Evolutionary conservation across 2,329 filamentous ascomycete species (phyloP), one percentile per base, ranked within the genome.

Genomic region (Xylaria sp.): DNA sequence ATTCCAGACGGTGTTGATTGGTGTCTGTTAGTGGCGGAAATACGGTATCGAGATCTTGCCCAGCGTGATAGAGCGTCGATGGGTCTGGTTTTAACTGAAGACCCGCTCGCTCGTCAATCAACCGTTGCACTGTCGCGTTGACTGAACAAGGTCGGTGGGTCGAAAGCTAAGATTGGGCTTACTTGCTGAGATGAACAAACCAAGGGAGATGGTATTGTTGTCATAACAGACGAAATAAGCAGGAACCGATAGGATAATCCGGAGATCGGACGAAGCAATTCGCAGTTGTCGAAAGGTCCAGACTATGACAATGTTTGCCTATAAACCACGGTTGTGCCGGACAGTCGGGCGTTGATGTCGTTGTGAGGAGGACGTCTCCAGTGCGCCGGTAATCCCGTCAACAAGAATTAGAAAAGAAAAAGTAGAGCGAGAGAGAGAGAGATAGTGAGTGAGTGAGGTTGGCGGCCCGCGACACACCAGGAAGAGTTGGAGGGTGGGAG

Each of bases 161-260:
- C 53, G 44, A 49, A 38, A 42, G 45, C 20, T 49, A 38, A 45
- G 63, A 50, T 29, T 25, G 10, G n/a, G 56, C 36, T 38, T 61
- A 78, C 78, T 73, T 78, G 79, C 77, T 73, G 79, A 80, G 82
- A 82, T 79, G 61, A 77, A 79, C 74, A 71, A 75, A 76, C 67
- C 65, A 76, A 79, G 74, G 69, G 74, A 74, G 67, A 63, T 61
- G 53, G 67, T 65, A 63, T 72, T 73, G 71, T 72, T 73, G 73
- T 76, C 71, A 74, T 77, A 71, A 75, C 75, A 68, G 71, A 73
- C 68, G 74, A 75, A 69, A 69, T 73, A 73, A 75, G 74, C 68
- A 50, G 29, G 58, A 69, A 67, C 71, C 67, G 71, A 71, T 70
- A 71, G 71, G 72, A 73, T 71, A 65, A 70, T 74, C 74, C 73